Conservation (phyloP, 2,329 filamentous ascomycete genomes). For the Verticillium tricorpus region DNA sequence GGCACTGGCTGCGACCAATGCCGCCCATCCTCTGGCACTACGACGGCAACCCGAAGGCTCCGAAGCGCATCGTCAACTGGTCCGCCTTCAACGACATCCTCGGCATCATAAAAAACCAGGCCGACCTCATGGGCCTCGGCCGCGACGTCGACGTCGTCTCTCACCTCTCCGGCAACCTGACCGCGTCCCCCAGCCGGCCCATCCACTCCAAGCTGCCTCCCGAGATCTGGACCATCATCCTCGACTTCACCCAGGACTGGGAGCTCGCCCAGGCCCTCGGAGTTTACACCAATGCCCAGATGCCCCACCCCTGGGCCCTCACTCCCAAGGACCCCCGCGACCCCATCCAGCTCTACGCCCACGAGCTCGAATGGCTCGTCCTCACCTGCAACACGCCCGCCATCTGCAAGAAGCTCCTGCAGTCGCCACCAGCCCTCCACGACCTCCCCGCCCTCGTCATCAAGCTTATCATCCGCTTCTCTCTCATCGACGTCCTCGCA, state of each 20-base stretch:
- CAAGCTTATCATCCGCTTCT: conserved; percentile 89
- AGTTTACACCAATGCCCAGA: conserved; percentile 71
- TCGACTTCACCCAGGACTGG: conserved; percentile 85
- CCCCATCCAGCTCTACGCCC: conserved; percentile 66
- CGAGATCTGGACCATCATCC: conserved; percentile 85
- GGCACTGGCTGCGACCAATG: conserved; percentile 82
- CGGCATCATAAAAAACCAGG: conserved; percentile 70
- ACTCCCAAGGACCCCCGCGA: conserved; percentile 57
- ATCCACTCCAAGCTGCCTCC: conserved; percentile 59
- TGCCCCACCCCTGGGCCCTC: conserved; percentile 64
- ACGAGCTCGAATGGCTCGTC: conserved; percentile 80
- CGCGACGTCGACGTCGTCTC: conserved; percentile 60
- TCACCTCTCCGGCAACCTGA: conserved; percentile 26
- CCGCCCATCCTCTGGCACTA: conserved; percentile 81
- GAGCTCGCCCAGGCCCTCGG: conserved; percentile 78
- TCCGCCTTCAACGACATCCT: conserved; percentile 67
- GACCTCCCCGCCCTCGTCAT: conserved; percentile 76
- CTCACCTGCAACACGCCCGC: conserved; percentile 66
- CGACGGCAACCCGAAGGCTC: conserved; percentile 40
- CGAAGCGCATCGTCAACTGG: conserved; percentile 56
- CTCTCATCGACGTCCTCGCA: conserved; percentile 71
- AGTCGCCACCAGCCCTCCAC: conserved; percentile 64
- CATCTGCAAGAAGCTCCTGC: conserved; percentile 69
- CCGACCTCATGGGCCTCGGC: conserved; percentile 69
- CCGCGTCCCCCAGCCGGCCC: conserved; percentile 23